Conservation (phyloP, 805 yeast genomes). For the Tetrapisispora namnaoensis region DNA sequence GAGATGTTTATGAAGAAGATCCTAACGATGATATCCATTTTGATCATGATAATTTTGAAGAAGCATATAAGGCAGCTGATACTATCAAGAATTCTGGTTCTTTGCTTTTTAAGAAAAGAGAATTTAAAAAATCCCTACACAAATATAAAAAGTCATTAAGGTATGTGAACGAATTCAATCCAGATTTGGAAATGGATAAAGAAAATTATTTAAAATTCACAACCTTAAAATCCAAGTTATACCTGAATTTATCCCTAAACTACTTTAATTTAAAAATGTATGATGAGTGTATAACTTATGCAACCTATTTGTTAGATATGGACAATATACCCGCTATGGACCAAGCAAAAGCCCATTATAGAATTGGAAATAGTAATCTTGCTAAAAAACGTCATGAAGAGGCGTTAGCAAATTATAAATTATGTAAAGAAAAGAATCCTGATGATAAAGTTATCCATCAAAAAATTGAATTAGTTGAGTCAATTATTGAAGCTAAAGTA, state of each 20-base stretch:
- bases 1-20: conserved; percentile 64
- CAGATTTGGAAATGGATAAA: conserved; percentile 55
- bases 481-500: conserved; percentile 34
- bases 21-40: conserved; percentile 64
- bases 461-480: conserved; percentile 37
- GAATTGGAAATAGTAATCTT: conserved; percentile 42
- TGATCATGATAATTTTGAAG: conserved; percentile 45
- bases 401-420: conserved; percentile 39
- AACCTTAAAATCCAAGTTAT: conserved; percentile 34
- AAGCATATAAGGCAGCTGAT: conserved; percentile 40
- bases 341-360: conserved; percentile 47
- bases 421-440: conserved; percentile 38
- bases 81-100: conserved; percentile 64
- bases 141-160: conserved; percentile 60
- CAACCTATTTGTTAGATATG: conserved; percentile 47
- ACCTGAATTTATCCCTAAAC: conserved; percentile 48
- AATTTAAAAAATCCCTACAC: conserved; percentile 41
- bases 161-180: conserved; percentile 62
- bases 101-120: conserved; percentile 44
- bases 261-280: conserved; percentile 41
- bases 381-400: conserved; percentile 38
- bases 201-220: conserved; percentile 41
- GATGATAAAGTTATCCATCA: conserved; percentile 39
- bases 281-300: conserved; percentile 42
- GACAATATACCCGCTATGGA: conserved; percentile 32